Conservation (phyloP, 305 asterid species). For the Coffea humblotiana region DNA sequence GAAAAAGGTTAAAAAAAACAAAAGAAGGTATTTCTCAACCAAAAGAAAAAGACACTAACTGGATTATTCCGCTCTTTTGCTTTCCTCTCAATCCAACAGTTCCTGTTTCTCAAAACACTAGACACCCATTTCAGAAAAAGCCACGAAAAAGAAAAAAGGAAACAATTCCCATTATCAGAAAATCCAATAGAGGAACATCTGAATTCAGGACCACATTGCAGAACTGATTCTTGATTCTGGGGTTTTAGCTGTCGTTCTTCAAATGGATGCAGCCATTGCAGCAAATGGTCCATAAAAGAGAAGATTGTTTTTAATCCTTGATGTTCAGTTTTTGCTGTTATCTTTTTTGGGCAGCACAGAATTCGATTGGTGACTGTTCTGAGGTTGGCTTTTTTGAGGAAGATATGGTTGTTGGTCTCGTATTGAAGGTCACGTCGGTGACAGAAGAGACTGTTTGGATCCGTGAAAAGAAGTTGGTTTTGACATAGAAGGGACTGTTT, state of each 20-base stretch:
- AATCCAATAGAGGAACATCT: conserved; percentile 2
- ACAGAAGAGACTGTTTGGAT: conserved; percentile 37
- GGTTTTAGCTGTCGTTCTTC: conserved; percentile 15
- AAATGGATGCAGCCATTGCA: conserved; percentile 1
- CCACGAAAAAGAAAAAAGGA: not conserved
- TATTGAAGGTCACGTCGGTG: conserved; percentile 28
- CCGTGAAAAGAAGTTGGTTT: conserved; percentile 33
- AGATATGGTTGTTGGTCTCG: conserved; percentile 30
- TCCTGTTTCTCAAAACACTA: conserved; percentile 19
- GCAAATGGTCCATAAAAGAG: not conserved
- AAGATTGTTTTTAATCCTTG: not conserved
- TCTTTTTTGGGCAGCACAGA: not conserved
- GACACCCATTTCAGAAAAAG: conserved; percentile 22
- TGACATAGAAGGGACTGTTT: conserved; percentile 24
- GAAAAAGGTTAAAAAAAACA: not conserved
- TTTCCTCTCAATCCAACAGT: conserved; percentile 32
- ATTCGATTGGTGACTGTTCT: not conserved
- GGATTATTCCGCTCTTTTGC: conserved; percentile 23
- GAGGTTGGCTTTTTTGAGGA: not conserved
- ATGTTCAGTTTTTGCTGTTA: not conserved
- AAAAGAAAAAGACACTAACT: conserved; percentile 25
- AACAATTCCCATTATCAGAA: conserved; percentile 21
- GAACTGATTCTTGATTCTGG: conserved; percentile 22
- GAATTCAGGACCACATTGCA: conserved; percentile 14
- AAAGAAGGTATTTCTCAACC: conserved; percentile 10